Evolutionary conservation across 2,329 filamentous ascomycete genomes (phyloP).

Genomic region (Trichoderma simmonsii): DNA sequence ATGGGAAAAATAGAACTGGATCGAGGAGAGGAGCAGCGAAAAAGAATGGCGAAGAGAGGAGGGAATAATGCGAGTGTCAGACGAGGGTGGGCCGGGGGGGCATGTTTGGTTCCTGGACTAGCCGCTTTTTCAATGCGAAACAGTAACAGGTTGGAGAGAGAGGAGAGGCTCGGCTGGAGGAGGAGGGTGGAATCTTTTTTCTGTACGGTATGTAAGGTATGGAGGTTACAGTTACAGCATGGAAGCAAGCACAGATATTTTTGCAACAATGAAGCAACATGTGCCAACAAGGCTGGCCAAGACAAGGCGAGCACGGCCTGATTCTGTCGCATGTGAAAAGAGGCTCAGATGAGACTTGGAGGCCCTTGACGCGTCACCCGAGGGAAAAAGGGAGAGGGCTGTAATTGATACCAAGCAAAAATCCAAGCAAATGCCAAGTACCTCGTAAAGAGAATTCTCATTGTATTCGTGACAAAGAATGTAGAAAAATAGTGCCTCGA

Average conservation of each 20-base stretch:
- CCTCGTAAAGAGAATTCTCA: not conserved
- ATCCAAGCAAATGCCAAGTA: not conserved
- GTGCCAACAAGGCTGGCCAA: constrained; percentile 8
- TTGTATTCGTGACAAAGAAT: not conserved
- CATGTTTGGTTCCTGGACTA: not conserved
- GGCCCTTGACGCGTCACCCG: constrained; percentile 4
- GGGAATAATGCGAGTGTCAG: not conserved
- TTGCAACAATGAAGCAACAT: not conserved
- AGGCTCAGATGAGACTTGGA: not conserved
- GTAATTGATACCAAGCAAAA: not conserved
- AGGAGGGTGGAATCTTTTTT: not conserved
- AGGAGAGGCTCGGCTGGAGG: not conserved
- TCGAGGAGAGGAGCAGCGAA: not conserved
- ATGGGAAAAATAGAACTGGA: not conserved
- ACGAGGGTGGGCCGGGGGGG: not conserved
- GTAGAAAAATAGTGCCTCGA: not conserved
- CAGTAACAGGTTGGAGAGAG: not conserved
- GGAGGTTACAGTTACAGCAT: not conserved
- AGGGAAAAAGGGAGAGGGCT: not conserved
- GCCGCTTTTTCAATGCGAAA: constrained; percentile 2
- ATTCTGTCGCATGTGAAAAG: not conserved
- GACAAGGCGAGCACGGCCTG: constrained; percentile 7
- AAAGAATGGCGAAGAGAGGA: not conserved
- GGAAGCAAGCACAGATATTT: not conserved
- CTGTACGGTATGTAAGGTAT: not conserved